Percentiles rank a stretch among this genome's conserved stretches.
These are phyloP conservation scores for Tausonia pullulans DNA, from an alignment of 1,284 basidiomycete genomes.

Conservation along the genomic window DNA sequence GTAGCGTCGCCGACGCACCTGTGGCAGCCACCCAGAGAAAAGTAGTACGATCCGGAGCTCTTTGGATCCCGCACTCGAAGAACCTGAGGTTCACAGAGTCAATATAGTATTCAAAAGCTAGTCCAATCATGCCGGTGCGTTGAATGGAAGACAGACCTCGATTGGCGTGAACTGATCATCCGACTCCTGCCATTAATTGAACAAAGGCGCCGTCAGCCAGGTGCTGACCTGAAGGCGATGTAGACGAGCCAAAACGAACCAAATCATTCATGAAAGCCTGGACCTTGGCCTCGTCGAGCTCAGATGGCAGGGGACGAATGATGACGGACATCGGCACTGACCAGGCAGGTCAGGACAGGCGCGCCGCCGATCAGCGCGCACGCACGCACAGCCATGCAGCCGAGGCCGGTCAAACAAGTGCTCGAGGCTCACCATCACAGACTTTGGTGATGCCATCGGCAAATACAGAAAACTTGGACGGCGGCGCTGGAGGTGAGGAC, in stretches of 20 bases:
- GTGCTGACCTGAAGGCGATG: not conserved
- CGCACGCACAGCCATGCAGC: not conserved
- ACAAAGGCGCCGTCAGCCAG: not conserved
- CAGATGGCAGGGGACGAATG: constrained; percentile 32
- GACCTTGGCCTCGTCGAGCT: constrained; percentile 35
- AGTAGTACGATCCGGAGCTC: constrained; percentile 30
- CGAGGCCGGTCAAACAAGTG: not conserved
- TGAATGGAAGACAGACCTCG: constrained; percentile 23
- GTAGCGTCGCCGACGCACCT: constrained; percentile 19
- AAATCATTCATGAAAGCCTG: constrained; percentile 33
- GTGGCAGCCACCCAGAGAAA: constrained; percentile 37
- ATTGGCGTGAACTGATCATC: constrained; percentile 31
- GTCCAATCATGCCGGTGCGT: too few relatives aligned
- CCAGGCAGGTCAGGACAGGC: constrained; percentile 17
- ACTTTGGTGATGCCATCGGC: constrained; percentile 9
- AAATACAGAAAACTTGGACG: constrained; percentile 10
- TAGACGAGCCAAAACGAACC: constrained; percentile 27
- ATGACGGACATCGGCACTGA: constrained; percentile 35
- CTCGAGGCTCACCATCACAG: constrained; percentile 6
- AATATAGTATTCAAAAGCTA: too few relatives aligned
- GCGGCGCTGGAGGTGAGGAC: not conserved
- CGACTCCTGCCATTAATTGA: not conserved
- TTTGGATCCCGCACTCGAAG: constrained; percentile 30
- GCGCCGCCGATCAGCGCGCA: constrained; percentile 21
- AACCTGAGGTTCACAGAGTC: too few relatives aligned